Conservation (phyloP, 495 filamentous ascomycete species). For the Tuber microsphaerosporum region DNA sequence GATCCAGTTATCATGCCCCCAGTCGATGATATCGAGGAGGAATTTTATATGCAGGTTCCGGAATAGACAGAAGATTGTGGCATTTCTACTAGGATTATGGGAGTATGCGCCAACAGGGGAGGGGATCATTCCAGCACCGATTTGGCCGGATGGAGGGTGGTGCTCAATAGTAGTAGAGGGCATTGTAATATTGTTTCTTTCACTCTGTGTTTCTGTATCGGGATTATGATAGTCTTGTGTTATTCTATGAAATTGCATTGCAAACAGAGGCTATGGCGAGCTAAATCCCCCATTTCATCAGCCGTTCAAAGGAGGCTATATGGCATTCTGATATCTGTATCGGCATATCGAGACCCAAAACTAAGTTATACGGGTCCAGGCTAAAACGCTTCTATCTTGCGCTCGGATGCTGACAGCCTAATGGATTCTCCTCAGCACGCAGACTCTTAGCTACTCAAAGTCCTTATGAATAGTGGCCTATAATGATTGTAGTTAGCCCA, state of each 20-base stretch:
- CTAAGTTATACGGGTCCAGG: background rate
- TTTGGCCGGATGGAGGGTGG: background rate
- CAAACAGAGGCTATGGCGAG: background rate
- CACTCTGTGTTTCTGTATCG: background rate
- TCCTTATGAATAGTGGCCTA: background rate
- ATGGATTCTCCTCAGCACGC: background rate
- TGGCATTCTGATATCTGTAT: background rate
- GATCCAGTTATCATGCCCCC: conserved; percentile 12
- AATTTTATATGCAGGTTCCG: conserved; percentile 33
- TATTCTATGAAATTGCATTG: background rate
- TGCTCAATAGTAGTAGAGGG: background rate
- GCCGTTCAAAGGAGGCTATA: background rate
- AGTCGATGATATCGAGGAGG: conserved; percentile 27
- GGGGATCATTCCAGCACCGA: background rate
- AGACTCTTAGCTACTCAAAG: background rate
- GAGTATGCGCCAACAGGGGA: background rate
- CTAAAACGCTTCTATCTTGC: background rate
- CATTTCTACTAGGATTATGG: background rate
- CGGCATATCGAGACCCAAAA: background rate
- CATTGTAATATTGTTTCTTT: background rate
- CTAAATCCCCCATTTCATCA: background rate
- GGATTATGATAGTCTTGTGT: background rate
- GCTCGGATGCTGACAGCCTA: background rate
- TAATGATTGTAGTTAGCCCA: background rate
- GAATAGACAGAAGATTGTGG: background rate